Percentiles rank a stretch among this genome's conserved stretches.
phyloP scores from a whole-genome alignment of 23 red algal species.

The Cyanidium caldarium region DNA sequence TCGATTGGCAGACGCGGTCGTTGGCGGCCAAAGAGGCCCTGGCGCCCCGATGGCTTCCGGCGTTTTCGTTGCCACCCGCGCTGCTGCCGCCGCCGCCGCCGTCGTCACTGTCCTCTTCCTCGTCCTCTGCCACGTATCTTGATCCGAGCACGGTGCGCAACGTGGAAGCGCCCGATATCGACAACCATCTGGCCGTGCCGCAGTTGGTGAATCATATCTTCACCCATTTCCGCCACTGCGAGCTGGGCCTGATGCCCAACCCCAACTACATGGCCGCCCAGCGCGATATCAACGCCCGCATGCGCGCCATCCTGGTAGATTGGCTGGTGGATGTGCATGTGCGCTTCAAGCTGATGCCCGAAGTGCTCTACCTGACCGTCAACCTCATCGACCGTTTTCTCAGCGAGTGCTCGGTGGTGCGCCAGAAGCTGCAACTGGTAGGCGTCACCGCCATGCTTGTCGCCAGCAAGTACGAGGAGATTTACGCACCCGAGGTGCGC shows the following conservation, averaged over 20 bases:
- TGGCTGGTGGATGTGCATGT: slow-evolving; percentile 93
- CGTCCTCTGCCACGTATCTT: neutral
- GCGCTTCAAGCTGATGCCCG: slow-evolving; percentile 61
- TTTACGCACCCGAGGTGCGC: slow-evolving; percentile 77
- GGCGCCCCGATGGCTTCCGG: too few species aligned
- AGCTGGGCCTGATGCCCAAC: slow-evolving; percentile 55
- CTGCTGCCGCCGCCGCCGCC: neutral
- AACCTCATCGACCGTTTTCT: slow-evolving; percentile 97
- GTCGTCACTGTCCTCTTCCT: neutral
- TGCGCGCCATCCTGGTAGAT: slow-evolving; percentile 90
- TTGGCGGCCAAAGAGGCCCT: too few species aligned
- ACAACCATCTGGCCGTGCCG: slow-evolving; percentile 28
- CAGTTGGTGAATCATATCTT: slow-evolving; percentile 49
- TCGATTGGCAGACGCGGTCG: too few species aligned
- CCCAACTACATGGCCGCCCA: slow-evolving; percentile 73
- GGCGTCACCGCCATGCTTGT: slow-evolving; percentile 94
- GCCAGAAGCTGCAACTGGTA: slow-evolving; percentile 81
- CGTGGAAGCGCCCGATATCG: slow-evolving; percentile 24
- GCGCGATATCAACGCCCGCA: slow-evolving; percentile 63
- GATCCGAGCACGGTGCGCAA: slow-evolving; percentile 19
- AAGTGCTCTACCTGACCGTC: slow-evolving; percentile 77
- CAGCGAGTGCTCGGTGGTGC: slow-evolving; percentile 31
- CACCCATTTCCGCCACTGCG: slow-evolving; percentile 17
- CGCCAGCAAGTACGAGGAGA: slow-evolving; percentile 96
- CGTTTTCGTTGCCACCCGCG: neutral